Evolutionary conservation across 495 filamentous ascomycete species (phyloP).

Genomic region (Friedmanniomyces endolithicus): DNA sequence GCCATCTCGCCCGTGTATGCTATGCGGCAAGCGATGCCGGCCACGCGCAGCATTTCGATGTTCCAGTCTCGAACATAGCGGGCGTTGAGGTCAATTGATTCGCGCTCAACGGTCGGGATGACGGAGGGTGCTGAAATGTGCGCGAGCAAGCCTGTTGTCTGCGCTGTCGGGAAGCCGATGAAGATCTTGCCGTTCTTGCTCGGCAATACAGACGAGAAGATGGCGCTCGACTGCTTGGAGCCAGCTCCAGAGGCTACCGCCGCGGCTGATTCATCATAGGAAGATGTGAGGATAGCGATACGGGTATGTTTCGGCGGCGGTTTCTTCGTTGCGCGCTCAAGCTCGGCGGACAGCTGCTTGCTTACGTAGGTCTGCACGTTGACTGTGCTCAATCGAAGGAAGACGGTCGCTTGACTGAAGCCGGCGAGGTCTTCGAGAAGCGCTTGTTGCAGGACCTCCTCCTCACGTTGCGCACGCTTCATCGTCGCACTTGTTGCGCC

Average conservation of each 20-base stretch:
- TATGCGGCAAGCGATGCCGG: conserved; percentile 79
- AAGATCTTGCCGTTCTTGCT: conserved; percentile 81
- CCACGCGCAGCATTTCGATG: conserved; percentile 79
- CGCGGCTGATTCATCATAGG: conserved; percentile 67
- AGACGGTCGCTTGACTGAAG: conserved; percentile 59
- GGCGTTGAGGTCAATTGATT: conserved; percentile 92
- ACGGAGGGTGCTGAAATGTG: conserved; percentile 98
- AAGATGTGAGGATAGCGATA: conserved; percentile 77
- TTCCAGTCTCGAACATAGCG: conserved; percentile 92
- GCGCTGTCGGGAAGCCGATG: conserved; percentile 93
- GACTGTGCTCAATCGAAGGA: conserved; percentile 76
- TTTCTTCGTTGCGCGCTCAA: conserved; percentile 96
- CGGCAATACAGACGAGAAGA: conserved; percentile 84
- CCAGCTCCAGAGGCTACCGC: conserved; percentile 40
- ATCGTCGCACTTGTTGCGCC: conserved; percentile 29
- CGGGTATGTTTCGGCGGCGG: conserved; percentile 77
- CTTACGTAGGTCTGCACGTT: conserved; percentile 60
- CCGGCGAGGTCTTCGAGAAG: conserved; percentile 57
- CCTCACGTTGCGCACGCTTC: conserved; percentile 35
- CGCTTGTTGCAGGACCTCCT: conserved; percentile 43
- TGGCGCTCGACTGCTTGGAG: conserved; percentile 49
- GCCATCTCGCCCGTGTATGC: conserved; percentile 78
- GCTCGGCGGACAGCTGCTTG: conserved; percentile 57
- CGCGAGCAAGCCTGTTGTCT: conserved; percentile 86
- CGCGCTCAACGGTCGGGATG: conserved; percentile 96